phyloP scores from a whole-genome alignment of 345 rosid genomes.

The Salix purpurea region DNA sequence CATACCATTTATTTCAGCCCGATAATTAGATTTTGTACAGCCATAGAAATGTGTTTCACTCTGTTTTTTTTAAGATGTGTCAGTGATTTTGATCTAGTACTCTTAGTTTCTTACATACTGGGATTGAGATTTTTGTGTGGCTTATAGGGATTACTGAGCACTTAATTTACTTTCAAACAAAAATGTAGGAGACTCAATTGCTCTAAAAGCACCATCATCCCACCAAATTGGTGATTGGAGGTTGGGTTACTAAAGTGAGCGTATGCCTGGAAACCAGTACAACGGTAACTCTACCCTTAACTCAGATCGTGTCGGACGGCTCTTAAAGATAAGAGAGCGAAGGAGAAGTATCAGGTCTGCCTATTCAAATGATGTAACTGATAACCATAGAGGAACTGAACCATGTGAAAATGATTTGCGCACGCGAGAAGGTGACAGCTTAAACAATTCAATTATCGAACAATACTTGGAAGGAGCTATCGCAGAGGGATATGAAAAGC shows the following conservation, averaged over 20 bases:
- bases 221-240: constrained; percentile 23
- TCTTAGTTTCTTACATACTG: constrained; percentile 4
- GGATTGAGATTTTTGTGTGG: constrained; percentile 26
- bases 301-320: constrained; percentile 63
- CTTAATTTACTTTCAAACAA: constrained; percentile 24
- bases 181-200: constrained; percentile 51
- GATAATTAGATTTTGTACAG: constrained; percentile 17
- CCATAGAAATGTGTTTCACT: constrained; percentile 24
- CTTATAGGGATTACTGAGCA: constrained; percentile 6
- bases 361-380: constrained; percentile 49
- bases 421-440: constrained; percentile 47
- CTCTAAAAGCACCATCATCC: constrained; percentile 18
- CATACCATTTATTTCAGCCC: constrained; percentile 18
- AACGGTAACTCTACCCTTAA: constrained; percentile 55
- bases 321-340: constrained; percentile 67
- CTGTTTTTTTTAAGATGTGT: constrained; percentile 15
- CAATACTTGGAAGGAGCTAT: constrained; percentile 61
- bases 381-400: constrained; percentile 29
- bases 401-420: constrained; percentile 47
- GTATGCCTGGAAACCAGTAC: constrained; percentile 93
- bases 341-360: constrained; percentile 49
- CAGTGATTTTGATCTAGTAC: not conserved
- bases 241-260: constrained; percentile 46
- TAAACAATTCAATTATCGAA: constrained; percentile 48
- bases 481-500: constrained; percentile 51